Conservation (phyloP, 2,329 filamentous ascomycete species). For the Podosphaera leucotricha region DNA sequence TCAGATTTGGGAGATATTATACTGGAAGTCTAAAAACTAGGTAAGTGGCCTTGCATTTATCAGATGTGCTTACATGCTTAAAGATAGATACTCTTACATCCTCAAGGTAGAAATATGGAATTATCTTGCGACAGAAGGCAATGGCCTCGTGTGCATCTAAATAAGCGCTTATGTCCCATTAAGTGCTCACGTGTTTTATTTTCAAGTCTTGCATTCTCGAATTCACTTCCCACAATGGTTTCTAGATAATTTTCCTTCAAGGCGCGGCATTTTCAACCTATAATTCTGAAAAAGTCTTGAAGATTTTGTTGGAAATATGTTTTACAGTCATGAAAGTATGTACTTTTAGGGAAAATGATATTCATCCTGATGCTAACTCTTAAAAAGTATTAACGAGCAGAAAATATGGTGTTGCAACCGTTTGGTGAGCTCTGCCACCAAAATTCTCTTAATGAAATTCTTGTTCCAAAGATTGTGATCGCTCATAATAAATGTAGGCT, state of each 20-base stretch:
- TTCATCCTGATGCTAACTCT: background rate
- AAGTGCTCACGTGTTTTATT: background rate
- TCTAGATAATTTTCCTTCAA: background rate
- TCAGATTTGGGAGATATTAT: too few relatives aligned
- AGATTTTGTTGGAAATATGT: conserved; percentile 32
- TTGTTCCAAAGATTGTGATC: background rate
- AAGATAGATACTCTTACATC: background rate
- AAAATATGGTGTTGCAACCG: conserved; percentile 79
- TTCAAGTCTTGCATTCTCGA: background rate
- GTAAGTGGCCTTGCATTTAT: too few relatives aligned
- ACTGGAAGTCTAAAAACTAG: too few relatives aligned
- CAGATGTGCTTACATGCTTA: background rate
- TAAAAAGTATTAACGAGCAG: conserved; percentile 52
- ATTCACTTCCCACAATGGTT: background rate
- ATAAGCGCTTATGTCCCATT: background rate
- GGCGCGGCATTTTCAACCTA: background rate
- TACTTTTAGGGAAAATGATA: conserved; percentile 2
- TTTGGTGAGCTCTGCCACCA: conserved; percentile 44
- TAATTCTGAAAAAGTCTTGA: background rate
- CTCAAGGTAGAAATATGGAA: background rate
- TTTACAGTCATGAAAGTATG: conserved; percentile 87
- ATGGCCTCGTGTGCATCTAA: background rate
- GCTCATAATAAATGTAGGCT: conserved; percentile 33
- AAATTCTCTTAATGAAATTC: background rate
- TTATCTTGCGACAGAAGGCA: too few relatives aligned